Base-by-base conservation (phyloP, 2,329 filamentous ascomycete genomes). In the Penicillium palitans region DNA sequence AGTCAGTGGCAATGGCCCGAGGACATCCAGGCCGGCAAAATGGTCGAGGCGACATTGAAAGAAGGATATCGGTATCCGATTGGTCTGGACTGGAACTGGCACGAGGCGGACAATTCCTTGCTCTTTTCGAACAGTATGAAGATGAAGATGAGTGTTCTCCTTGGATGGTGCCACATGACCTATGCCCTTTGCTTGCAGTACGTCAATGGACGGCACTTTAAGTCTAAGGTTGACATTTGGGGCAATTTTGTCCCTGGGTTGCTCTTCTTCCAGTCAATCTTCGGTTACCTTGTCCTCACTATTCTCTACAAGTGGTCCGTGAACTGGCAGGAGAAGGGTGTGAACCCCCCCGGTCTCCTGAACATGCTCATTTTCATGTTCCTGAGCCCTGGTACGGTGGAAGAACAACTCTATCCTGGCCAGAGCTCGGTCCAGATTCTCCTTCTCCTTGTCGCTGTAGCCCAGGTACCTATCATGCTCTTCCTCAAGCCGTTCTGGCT, bases 351-450 rank as follows among this genome's bases (percentile, higher is more conserved):
- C 2, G 91, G 92, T 70, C 82, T 99, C 60, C 80, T 99, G 62
- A 99, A 99, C 84, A 98, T 98, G 93, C 83, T 99, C 71, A 99
- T 99, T 71, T 97, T 97, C 84, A 99, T 99, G 96, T 99, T 99
- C 81, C 79, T 99, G 66, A 87, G 88, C 63, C 95, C 95, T 4
- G 92, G 92, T 52, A 90, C 77, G 0, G 79, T 89, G 27, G 71
- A 75, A 29, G 85, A 91, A 61, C 83, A 83, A 51, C 82, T 99
- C 6, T 99, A 96, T 74, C 74, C 80, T 24, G 90, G 90, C 42
- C 95, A 99, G 75, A 84, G 81, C 15, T 74, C 74, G 2, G 83
- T 99, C 0, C 95, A 99, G 76, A 79, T 91, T 13, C 74, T 90
- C 53, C 80, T 99, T 37, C 79, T 99, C 24, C 82, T 96, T 29